Evolutionary conservation across 1,284 basidiomycete species (phyloP).

Genomic region (Crucibulum parvulum): DNA sequence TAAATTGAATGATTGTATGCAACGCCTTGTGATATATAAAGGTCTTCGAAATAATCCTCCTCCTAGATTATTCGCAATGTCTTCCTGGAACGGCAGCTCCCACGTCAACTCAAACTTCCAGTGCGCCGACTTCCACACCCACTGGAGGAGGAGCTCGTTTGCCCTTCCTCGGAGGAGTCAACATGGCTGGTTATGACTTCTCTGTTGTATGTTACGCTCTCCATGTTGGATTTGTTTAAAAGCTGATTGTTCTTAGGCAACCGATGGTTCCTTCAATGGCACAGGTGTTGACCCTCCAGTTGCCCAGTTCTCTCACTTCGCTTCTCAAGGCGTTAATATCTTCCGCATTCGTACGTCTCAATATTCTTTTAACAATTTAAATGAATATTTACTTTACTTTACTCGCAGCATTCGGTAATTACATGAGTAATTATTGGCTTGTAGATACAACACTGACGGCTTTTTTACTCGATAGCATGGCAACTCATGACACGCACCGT

Average conservation of each 20-base stretch:
- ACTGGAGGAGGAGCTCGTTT: slow-evolving; percentile 15
- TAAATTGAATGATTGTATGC: slow-evolving; percentile 21
- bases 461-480: slow-evolving; percentile 38
- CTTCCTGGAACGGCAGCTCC: slow-evolving; percentile 21
- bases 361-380: background rate
- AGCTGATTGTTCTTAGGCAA: slow-evolving; percentile 23
- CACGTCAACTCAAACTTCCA: slow-evolving; percentile 14
- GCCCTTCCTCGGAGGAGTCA: slow-evolving; percentile 51
- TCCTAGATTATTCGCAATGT: slow-evolving; percentile 27
- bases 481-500: slow-evolving; percentile 58
- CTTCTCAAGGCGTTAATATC: slow-evolving; percentile 50
- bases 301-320: slow-evolving; percentile 51
- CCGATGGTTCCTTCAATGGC: slow-evolving; percentile 50
- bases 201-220: slow-evolving; percentile 12
- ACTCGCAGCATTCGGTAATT: slow-evolving; percentile 23
- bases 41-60: slow-evolving; percentile 13
- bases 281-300: slow-evolving; percentile 43
- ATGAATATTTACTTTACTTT: background rate
- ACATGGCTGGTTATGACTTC: slow-evolving; percentile 44
- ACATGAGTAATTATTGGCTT: background rate
- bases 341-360: slow-evolving; percentile 48
- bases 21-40: slow-evolving; percentile 17
- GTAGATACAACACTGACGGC: background rate
- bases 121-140: slow-evolving; percentile 14
- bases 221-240: background rate